Percentiles rank a stretch among this genome's conserved stretches.
These are phyloP conservation scores for Monosporascus sp. DNA, from an alignment of 2,329 filamentous ascomycete species.

Conservation along the genomic window DNA sequence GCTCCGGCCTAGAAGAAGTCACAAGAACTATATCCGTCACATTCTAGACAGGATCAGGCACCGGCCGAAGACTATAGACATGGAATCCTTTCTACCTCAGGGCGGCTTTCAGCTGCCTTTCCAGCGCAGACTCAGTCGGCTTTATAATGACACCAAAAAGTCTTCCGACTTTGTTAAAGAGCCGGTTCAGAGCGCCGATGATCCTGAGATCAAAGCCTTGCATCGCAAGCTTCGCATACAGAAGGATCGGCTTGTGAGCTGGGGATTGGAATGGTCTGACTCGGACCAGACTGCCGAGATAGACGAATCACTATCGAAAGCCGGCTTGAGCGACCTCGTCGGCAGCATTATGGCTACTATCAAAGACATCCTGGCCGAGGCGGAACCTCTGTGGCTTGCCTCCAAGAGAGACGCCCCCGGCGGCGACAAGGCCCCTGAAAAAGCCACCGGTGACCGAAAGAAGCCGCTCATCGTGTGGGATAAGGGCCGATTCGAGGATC, in stretches of 20 bases:
- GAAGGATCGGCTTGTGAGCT: slow-evolving; percentile 71
- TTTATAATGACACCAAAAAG: slow-evolving; percentile 78
- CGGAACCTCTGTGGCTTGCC: slow-evolving; percentile 64
- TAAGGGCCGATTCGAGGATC: slow-evolving; percentile 67
- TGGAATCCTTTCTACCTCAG: slow-evolving; percentile 45
- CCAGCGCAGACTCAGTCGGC: slow-evolving; percentile 60
- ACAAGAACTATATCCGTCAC: too few species aligned
- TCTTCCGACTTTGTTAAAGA: slow-evolving; percentile 69
- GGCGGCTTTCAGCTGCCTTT: slow-evolving; percentile 52
- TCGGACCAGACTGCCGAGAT: slow-evolving; percentile 65
- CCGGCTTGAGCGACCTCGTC: slow-evolving; percentile 71
- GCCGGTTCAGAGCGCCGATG: slow-evolving; percentile 55
- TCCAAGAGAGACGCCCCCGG: slow-evolving; percentile 41
- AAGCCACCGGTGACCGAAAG: slow-evolving; percentile 44
- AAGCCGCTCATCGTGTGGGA: slow-evolving; percentile 58
- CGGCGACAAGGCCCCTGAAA: slow-evolving; percentile 32
- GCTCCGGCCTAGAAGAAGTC: too few species aligned
- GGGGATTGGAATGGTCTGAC: slow-evolving; percentile 79
- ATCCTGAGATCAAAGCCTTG: slow-evolving; percentile 65
- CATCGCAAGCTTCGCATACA: slow-evolving; percentile 76
- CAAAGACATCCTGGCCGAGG: slow-evolving; percentile 72
- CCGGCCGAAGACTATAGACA: not conserved
- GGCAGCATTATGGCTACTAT: slow-evolving; percentile 75
- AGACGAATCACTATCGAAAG: slow-evolving; percentile 64
- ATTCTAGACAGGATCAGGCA: too few species aligned